phyloP scores from a whole-genome alignment of 1,284 basidiomycete species.

The Rhodotorula sp. region DNA sequence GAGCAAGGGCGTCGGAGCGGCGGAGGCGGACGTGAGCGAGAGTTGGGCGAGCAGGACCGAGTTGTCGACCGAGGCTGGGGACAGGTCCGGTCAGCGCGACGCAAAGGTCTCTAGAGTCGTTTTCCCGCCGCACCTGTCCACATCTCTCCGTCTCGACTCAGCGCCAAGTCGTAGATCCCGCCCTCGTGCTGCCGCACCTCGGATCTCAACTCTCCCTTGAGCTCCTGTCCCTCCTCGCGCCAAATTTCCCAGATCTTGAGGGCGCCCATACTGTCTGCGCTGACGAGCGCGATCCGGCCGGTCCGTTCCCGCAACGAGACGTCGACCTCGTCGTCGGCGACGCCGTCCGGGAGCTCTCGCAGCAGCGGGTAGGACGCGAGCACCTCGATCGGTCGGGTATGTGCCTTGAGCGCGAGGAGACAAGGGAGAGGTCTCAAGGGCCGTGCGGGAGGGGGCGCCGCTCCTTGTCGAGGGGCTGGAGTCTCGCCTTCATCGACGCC shows the following conservation, averaged over 20 bases:
- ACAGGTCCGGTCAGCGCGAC: no score
- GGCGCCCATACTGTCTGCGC: slow-evolving; percentile 42
- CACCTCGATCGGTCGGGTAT: slow-evolving; percentile 68
- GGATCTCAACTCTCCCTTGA: slow-evolving; percentile 56
- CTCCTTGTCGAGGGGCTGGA: slow-evolving; percentile 26
- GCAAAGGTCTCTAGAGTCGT: no score
- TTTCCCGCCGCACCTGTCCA: slow-evolving; percentile 67
- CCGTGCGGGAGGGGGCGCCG: slow-evolving; percentile 29
- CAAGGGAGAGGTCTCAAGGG: slow-evolving; percentile 56
- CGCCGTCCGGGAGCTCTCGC: background rate
- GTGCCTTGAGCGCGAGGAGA: slow-evolving; percentile 66
- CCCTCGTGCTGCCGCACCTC: slow-evolving; percentile 57
- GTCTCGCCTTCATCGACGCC: background rate
- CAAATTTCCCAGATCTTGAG: slow-evolving; percentile 61
- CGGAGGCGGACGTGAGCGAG: slow-evolving; percentile 50
- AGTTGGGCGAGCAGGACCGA: slow-evolving; percentile 61
- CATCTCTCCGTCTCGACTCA: slow-evolving; percentile 61
- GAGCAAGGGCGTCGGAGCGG: slow-evolving; percentile 51
- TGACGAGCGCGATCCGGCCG: slow-evolving; percentile 60
- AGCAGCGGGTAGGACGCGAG: slow-evolving; percentile 51
- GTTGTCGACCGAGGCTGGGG: slow-evolving; percentile 77
- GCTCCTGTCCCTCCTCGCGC: slow-evolving; percentile 42
- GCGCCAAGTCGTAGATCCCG: slow-evolving; percentile 68
- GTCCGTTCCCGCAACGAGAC: slow-evolving; percentile 13
- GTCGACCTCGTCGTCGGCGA: slow-evolving; percentile 15